phyloP scores from a whole-genome alignment of 352 stramenopile species.

The Pythium plurisporium region DNA sequence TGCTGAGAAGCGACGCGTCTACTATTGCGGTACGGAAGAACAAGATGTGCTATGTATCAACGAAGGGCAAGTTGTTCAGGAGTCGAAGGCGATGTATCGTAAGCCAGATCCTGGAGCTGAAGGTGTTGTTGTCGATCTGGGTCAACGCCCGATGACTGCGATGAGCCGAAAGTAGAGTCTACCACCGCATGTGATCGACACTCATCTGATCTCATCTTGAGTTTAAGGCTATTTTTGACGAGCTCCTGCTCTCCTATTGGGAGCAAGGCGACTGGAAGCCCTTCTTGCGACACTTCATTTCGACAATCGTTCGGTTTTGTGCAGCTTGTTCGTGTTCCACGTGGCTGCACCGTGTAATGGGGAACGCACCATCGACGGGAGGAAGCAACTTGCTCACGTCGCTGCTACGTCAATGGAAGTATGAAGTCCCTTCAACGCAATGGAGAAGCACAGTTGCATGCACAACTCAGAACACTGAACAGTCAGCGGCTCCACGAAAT shows the following conservation, averaged over 20 bases:
- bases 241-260: too few species aligned
- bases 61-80: conserved; percentile 82
- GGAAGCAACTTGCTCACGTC: too few species aligned
- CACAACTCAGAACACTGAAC: neutral
- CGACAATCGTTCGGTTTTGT: too few species aligned
- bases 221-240: neutral
- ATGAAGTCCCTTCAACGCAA: neutral
- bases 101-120: conserved; percentile 70
- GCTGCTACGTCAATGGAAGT: too few species aligned
- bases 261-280: too few species aligned
- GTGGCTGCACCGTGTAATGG: too few species aligned
- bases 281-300: too few species aligned
- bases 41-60: conserved; percentile 90
- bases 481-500: too few species aligned
- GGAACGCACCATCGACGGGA: neutral
- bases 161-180: conserved; percentile 45
- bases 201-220: neutral
- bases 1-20: conserved; percentile 51
- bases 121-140: conserved; percentile 70
- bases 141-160: conserved; percentile 55
- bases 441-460: conserved; percentile 1
- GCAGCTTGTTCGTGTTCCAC: too few species aligned
- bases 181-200: neutral
- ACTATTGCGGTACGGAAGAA: conserved; percentile 71
- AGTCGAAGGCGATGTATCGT: conserved; percentile 76